Base-by-base conservation (phyloP, 257 asterid species). In the Solanum commersonii region DNA sequence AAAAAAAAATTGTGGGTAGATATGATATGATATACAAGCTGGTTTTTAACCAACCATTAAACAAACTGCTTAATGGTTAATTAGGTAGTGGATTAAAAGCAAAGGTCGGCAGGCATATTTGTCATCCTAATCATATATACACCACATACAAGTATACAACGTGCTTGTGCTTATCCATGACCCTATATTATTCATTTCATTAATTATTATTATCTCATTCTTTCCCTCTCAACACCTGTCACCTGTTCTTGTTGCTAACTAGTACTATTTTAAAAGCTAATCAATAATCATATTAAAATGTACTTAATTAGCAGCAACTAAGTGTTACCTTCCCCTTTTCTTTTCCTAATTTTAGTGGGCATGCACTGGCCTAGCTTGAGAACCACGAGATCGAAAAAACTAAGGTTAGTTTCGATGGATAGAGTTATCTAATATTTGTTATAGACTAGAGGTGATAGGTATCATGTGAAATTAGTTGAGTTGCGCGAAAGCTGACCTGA, bases 81-180 rank as follows among this genome's bases (percentile, higher is more conserved):
- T 27, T 79, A 81, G 11, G 67, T 29, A 81, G 25, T 78, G 22
- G 85, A 25, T 79, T 44, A 44, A 27, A 49, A 25, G 31, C 8
- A 44, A 81, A 42, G 85, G 85, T 29, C 67, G 85, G 85, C 85
- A 49, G 16, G 11, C 18, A 27, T 72, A 72, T 79, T 79, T 79
- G 67, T 79, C 67, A 79, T 25, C 85, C 85, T 44, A 27, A 8
- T 46, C 38, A 27, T 1, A 44, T 44, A 79, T 27, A 79, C 85
- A 27, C 85, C 67, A 79, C 65, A 44, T 27, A 44, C 0, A 44
- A 44, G 52, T 44, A 44, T 44, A 81, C 65, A 81, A 46, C 40
- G 40, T 81, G 85, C 10, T 81, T 46, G 40, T 81, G 68, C 67
- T 81, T 81, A 81, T 81, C 85, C 67, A 9, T n/a, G 68, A n/a